These are phyloP conservation scores for Monosporascus sp. DNA, from an alignment of 2,329 filamentous ascomycete species.

Conservation along the genomic window DNA sequence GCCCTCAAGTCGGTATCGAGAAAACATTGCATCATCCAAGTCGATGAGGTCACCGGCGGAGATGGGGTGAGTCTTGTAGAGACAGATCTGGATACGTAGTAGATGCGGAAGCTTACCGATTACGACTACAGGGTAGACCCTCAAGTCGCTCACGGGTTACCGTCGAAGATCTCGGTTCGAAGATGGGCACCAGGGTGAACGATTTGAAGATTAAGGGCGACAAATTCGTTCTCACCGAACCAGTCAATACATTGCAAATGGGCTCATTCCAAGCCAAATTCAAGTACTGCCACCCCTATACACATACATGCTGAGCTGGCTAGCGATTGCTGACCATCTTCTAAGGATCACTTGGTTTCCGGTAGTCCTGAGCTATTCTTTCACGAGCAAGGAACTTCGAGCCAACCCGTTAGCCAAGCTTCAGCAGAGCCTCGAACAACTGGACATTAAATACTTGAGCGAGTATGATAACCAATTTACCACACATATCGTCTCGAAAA, in stretches of 20 bases:
- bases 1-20: conserved; percentile 69
- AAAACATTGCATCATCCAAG: conserved; percentile 75
- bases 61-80: conserved; percentile 53
- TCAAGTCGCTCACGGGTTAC: conserved; percentile 64
- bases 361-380: conserved; percentile 75
- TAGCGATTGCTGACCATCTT: conserved; percentile 1
- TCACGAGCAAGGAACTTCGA: conserved; percentile 65
- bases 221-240: conserved; percentile 48
- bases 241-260: conserved; percentile 62
- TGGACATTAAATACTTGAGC: conserved; percentile 81
- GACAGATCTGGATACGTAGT: background rate
- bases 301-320: background rate
- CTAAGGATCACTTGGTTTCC: conserved; percentile 71
- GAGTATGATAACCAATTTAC: conserved; percentile 67
- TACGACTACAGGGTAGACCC: conserved; percentile 43
- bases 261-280: conserved; percentile 64
- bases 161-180: conserved; percentile 76
- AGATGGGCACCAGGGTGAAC: conserved; percentile 76
- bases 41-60: conserved; percentile 58
- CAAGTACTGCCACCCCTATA: conserved; percentile 11
- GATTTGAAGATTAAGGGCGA: conserved; percentile 62
- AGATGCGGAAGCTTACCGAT: background rate
- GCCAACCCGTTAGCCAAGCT: conserved; percentile 58
- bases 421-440: conserved; percentile 63
- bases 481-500: conserved; percentile 83